These are phyloP conservation scores for Posidonia oceanica DNA, from an alignment of 116 monocot species.

Conservation along the genomic window DNA sequence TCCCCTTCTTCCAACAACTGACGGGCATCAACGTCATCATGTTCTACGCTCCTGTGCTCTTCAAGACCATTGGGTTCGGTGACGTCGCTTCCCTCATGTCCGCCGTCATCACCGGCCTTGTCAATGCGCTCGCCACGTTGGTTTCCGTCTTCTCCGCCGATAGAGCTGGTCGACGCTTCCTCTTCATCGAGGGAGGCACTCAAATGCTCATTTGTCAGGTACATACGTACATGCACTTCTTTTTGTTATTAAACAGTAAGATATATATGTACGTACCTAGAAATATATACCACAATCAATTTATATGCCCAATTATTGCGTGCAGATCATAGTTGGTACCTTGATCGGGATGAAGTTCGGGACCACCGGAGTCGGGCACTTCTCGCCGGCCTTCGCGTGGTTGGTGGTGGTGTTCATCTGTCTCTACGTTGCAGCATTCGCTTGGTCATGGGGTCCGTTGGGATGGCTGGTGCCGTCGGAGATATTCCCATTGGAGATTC, in stretches of 20 bases:
- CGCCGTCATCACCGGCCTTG: conserved; percentile 51
- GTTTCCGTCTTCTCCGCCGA: conserved; percentile 25
- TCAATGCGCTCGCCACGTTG: conserved; percentile 49
- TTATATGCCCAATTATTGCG: no score
- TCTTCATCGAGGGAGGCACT: conserved; percentile 17
- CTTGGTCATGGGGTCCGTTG: conserved; percentile 29
- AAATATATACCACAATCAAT: no score
- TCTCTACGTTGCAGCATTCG: conserved; percentile 23
- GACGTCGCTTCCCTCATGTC: conserved; percentile 34
- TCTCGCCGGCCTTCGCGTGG: conserved; percentile 3
- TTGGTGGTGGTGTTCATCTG: conserved; percentile 19
- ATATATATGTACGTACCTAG: no score
- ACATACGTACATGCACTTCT: no score
- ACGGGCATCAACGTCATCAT: conserved; percentile 31
- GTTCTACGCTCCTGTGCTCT: conserved; percentile 31
- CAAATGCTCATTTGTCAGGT: conserved; percentile 22
- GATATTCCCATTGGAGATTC: conserved; percentile 27
- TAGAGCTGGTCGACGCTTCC: conserved; percentile 10
- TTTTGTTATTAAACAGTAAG: no score
- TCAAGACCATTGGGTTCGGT: conserved; percentile 25
- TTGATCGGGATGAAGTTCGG: conserved; percentile 16
- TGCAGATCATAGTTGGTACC: conserved; percentile 13
- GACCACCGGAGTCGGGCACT: conserved; percentile 7
- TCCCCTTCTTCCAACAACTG: conserved; percentile 27
- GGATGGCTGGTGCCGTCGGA: conserved; percentile 26